Evolutionary conservation across 169 alveolate species (phyloP), one percentile per base, ranked within the genome.

Genomic region (Cryptosporidium parvum): DNA sequence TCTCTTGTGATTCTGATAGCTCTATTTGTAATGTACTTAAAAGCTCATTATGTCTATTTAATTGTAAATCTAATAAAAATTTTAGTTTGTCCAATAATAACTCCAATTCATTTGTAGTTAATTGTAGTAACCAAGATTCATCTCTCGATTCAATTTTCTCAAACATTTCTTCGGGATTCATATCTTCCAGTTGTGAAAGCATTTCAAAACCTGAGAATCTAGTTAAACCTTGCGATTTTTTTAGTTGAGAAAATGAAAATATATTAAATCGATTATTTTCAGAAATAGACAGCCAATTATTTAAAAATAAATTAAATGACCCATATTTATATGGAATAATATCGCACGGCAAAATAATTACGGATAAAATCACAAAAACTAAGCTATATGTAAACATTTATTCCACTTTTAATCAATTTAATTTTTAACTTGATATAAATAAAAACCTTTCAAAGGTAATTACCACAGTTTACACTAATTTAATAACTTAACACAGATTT

Each of bases 161-260:
- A 37, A 65, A 65, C n/a, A 65, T 4, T 14, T 65, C 29, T 0
- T 65, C 72, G 5, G 72, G 72, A 31, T 33, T 52, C 51, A 65
- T 4, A 16, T 65, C 14, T 31, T 65, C 48, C 3, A 59, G n/a
- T n/a, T 59, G 14, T 59, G 44, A 9, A 65, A 23, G 9, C 16
- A 65, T 1, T 4, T 31, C 29, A 65, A 37, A 65, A 65, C 51
- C 26, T 10, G 67, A 56, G 23, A 7, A 23, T 9, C 26, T 56
- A 56, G 2, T 26, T 56, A 5, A 21, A 3, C 37, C 67, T 56
- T 9, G 16, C 0, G 37, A 21, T 21, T 14, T 7, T n/a, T 2
- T 26, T 0, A 56, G 18, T 26, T 23, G 29, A 21, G 67, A 56
- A 56, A 56, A 26, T 6, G 67, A 56, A 56, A 56, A 12, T 56